Conservation (phyloP, 305 asterid species). For the Solanum aculeatissimum region DNA sequence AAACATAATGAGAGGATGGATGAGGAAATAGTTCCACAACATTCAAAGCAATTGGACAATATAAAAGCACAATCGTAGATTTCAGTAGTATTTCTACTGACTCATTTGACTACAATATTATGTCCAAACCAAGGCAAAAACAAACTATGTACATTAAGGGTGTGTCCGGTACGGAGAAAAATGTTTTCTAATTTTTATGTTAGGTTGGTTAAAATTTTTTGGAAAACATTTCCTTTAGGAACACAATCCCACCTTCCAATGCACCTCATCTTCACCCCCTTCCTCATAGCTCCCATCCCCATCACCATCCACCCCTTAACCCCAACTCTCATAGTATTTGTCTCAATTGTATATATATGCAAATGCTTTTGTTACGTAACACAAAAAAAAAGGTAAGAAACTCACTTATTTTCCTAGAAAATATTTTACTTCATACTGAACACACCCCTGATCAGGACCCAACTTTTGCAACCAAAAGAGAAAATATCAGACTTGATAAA, state of each 20-base stretch:
- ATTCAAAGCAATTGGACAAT: not conserved
- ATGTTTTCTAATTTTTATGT: not conserved
- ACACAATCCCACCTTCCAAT: not conserved
- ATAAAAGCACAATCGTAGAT: not conserved
- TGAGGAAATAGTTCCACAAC: not conserved
- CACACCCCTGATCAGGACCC: not conserved
- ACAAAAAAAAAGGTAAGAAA: not conserved
- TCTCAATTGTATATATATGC: not conserved
- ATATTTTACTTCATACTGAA: not conserved
- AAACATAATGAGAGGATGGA: not conserved
- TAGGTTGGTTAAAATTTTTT: not conserved
- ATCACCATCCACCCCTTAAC: not conserved
- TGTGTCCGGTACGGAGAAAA: not conserved
- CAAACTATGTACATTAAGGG: not conserved
- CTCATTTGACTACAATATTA: not conserved
- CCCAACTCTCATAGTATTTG: not conserved
- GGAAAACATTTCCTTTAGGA: not conserved
- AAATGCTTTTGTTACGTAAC: not conserved
- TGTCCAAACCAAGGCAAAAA: not conserved
- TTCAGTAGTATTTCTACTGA: not conserved
- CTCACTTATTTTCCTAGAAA: not conserved
- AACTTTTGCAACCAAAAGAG: not conserved
- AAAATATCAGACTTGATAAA: not conserved
- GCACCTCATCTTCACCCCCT: not conserved
- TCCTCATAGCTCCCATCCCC: not conserved